Evolutionary conservation across 331 rosid genomes (phyloP), one percentile per base, ranked within the genome.

Genomic region (Rhamnella rubrinervis): DNA sequence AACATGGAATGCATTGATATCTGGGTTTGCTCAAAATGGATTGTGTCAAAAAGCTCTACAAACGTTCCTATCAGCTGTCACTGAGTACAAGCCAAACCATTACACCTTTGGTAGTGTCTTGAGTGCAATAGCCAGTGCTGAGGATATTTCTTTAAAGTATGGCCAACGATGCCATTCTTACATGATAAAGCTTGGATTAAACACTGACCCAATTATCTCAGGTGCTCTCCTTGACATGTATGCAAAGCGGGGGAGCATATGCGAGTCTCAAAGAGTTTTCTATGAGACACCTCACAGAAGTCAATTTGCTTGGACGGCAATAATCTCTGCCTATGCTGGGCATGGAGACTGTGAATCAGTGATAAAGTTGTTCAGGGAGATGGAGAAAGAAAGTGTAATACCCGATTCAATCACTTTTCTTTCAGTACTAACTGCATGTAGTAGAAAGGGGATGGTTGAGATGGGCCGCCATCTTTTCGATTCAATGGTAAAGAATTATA

Each of bases 71-170:
- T 81, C 64, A 39, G 91, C 92, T 44, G 49, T 71, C 47, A 71
- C 63, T 71, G 87, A 91, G 84, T 78, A 80, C 49, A 85, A 67
- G 67, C 98, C 97, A 61, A 90, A 88, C 76, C 87, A 84, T 71
- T 91, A 86, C 82, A 88, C 98, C 37, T 91, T 88, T 73, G 96
- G 98, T 41, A 91, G 98, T 81, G 96, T 87, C 70, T 77, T 85
- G 70, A 83, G 89, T 60, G 92, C 93, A 70, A 81, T 90, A 61
- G 86, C 93, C 62, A 83, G 86, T 70, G 92, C 89, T 15, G 83
- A 86, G 44, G 96, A 86, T 71, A 74, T 93, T 46, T 88, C 98
- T 63, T 39, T 85, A 66, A 85, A 82, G 67, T 87, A 88, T 26
- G 97, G 98, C 65, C 97, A 86, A 59, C 73, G 81, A 11, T 88